Base-by-base conservation (phyloP, 208 protist genomes). In the Trypanosoma cruzi region DNA sequence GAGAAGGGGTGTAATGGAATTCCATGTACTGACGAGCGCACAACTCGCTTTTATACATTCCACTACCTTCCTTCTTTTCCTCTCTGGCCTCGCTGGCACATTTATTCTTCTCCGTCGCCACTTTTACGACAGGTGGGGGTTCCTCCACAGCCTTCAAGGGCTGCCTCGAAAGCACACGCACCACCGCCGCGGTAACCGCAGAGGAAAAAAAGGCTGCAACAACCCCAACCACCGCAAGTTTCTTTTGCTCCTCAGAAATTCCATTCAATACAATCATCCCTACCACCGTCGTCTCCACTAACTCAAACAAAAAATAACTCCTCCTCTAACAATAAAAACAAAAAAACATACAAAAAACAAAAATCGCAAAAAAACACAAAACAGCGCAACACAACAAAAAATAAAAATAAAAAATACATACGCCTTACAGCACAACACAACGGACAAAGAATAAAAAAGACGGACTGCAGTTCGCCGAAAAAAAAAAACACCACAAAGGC, bases 401-500 rank as follows among this genome's bases (percentile, higher is more conserved):
- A 44, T 13, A 5, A 44, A 5, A 44, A 5, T 16, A 44, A 44
- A 5, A 44, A 5, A 44, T 13, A 44, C 37, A 44, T 44, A 14
- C 8, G 31, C 42, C 13, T 24, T 28, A 11, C 16, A 13, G 26
- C 32, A 18, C 16, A 48, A 24, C 13, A 44, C 13, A 5, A 44
- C 37, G 13, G 8, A 44, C 37, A 13, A 13, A 44, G 37, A 44
- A 44, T 13, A 44, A 44, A 5, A 44, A 44, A 44, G 5, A 44
- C 5, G 5, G 37, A 44, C 37, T 5, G 8, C 5, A 13, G 13
- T 44, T 13, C 73, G 80, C 71, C n/a, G n/a, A n/a, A n/a, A n/a
- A n/a, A n/a, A 74, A 65, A 40, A 68, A 61, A 92, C 86, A 83
- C 89, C 89, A 85, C 89, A 79, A 95, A 95, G 86, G 86, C 89